These are phyloP conservation scores for Xanthoceras sorbifolium DNA, from an alignment of 345 rosid species.

Conservation along the genomic window DNA sequence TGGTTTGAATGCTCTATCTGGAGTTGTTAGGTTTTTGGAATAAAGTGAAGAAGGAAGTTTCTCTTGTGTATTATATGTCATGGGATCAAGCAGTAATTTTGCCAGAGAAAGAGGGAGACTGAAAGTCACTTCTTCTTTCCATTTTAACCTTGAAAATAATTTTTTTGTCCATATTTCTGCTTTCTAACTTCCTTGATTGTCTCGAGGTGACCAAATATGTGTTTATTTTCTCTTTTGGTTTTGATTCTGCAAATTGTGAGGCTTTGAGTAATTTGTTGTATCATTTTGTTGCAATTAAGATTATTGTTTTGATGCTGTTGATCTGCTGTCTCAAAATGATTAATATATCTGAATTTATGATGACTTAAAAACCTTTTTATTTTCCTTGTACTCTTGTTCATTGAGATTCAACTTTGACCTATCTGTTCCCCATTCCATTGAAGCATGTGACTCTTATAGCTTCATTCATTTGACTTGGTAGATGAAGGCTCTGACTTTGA, in stretches of 20 bases:
- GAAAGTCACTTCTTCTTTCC: neutral
- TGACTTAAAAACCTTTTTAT: neutral
- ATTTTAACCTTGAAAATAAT: neutral
- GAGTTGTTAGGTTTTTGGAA: neutral
- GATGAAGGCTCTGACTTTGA: slow-evolving; percentile 67
- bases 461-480: slow-evolving; percentile 27
- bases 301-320: neutral
- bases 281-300: neutral
- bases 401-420: slow-evolving; percentile 20
- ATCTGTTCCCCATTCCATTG: neutral
- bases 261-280: neutral
- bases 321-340: neutral
- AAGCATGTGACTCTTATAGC: slow-evolving; percentile 3
- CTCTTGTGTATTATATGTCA: neutral
- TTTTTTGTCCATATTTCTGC: neutral
- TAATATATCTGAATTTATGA: neutral
- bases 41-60: neutral
- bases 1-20: neutral
- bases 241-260: slow-evolving; percentile 3
- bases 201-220: neutral
- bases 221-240: neutral
- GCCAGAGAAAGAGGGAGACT: neutral
- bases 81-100: neutral
- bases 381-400: slow-evolving; percentile 2
- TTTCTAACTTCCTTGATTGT: neutral